Evolutionary conservation across 2,329 filamentous ascomycete genomes (phyloP), one percentile per base, ranked within the genome.

Genomic region (Beauveria medogensis): DNA sequence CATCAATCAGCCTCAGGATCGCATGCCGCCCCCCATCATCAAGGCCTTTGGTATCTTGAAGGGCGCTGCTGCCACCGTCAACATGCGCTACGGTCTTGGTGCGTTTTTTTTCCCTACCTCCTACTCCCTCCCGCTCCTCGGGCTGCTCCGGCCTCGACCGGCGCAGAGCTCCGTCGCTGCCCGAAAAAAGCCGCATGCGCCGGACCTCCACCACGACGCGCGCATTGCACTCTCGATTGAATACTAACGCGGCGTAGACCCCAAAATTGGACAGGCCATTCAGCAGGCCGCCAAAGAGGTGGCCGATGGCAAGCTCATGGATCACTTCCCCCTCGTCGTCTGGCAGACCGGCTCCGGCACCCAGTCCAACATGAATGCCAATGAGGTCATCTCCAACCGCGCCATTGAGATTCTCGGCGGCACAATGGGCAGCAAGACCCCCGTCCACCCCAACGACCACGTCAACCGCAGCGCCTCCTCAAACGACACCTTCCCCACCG

Each of bases 341-440:
- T 99, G 94, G 94, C 94, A 99, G 82, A 99, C 94, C 59, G 94
- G 94, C 65, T 97, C 94, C 55, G 94, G 94, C 73, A 97, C 94
- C 34, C 94, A 97, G 82, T 97, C 92, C 76, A 97, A 96, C 86
- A 97, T 97, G 94, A 99, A 99, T 80, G 92, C 93, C 74, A 99
- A 99, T 81, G 94, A 99, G 77, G 94, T 99, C 77, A 97, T 99
- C 77, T 97, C 93, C 66, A 99, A 97, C 85, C 91, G 94, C 67
- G 94, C 94, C 66, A 97, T 97, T 76, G 93, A 97, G 82, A 96
- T 97, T 65, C 84, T 97, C 59, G 94, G 94, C 69, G 94, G 94
- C 70, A 83, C 83, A 67, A 96, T 92, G 90, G 94, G 94, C 69
- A 88, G 82, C 84, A 97, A 97, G 88, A 96, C 95, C 82, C 94